Percentiles rank a stretch among this genome's conserved stretches.
These are phyloP conservation scores for Microdochium nivale DNA, from an alignment of 2,329 filamentous ascomycete species.

Conservation along the genomic window DNA sequence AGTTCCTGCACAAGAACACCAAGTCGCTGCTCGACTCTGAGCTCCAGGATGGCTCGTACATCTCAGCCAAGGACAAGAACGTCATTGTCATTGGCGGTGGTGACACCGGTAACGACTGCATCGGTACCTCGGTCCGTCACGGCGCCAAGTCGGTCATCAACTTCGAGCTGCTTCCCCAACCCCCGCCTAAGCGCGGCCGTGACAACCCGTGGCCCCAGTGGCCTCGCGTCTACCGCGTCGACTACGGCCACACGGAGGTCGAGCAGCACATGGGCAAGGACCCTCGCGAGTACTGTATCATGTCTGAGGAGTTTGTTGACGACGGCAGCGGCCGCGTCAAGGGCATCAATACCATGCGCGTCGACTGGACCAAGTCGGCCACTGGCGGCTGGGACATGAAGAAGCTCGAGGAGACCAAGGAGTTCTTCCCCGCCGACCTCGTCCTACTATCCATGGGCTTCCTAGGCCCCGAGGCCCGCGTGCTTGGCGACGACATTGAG, in stretches of 20 bases:
- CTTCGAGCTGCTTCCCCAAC: slow-evolving; percentile 91
- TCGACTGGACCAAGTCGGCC: slow-evolving; percentile 89
- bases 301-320: slow-evolving; percentile 94
- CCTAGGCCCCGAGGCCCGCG: slow-evolving; percentile 82
- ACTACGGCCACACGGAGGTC: slow-evolving; percentile 94
- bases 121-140: slow-evolving; percentile 91
- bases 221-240: slow-evolving; percentile 96
- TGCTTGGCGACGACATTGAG: slow-evolving; percentile 81
- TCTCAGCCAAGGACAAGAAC: slow-evolving; percentile 91
- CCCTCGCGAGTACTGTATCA: slow-evolving; percentile 94
- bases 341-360: slow-evolving; percentile 91
- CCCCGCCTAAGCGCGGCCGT: slow-evolving; percentile 77
- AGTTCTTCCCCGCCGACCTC: slow-evolving; percentile 94
- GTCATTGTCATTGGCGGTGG: slow-evolving; percentile 96
- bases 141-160: slow-evolving; percentile 94
- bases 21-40: slow-evolving; percentile 93
- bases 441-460: slow-evolving; percentile 97
- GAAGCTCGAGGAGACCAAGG: slow-evolving; percentile 84
- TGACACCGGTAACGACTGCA: slow-evolving; percentile 97
- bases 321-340: slow-evolving; percentile 82
- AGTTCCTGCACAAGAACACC: slow-evolving; percentile 95
- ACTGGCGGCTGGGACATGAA: slow-evolving; percentile 98
- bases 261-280: slow-evolving; percentile 95
- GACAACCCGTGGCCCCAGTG: slow-evolving; percentile 99
- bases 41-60: slow-evolving; percentile 74